Percentiles rank a stretch among this genome's conserved stretches.
Conservation (phyloP, 148 eudicot species). For the Drosera capensis region DNA sequence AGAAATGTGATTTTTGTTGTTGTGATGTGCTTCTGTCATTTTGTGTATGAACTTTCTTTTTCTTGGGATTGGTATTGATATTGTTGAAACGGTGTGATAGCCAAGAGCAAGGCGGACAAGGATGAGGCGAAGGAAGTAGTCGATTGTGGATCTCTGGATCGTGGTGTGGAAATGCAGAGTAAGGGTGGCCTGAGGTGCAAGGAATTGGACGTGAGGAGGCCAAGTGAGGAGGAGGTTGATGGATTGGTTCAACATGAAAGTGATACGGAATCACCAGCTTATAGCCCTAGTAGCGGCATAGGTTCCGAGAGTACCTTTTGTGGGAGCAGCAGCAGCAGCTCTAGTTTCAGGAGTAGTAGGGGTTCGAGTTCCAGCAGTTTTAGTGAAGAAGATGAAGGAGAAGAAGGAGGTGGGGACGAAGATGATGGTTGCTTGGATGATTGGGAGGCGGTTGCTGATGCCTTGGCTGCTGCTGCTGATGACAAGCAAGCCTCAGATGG, state of each 20-base stretch:
- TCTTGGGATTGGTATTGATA: not conserved
- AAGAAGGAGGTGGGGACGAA: slow-evolving; percentile 29
- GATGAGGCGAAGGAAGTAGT: slow-evolving; percentile 15
- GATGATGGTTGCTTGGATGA: slow-evolving; percentile 81
- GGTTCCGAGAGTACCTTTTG: slow-evolving; percentile 20
- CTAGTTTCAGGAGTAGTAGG: slow-evolving; percentile 35
- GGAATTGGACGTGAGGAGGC: slow-evolving; percentile 21
- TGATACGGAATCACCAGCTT: slow-evolving; percentile 45
- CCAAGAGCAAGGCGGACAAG: slow-evolving; percentile 26
- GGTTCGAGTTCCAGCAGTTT: slow-evolving; percentile 53
- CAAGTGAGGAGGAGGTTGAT: slow-evolving; percentile 20
- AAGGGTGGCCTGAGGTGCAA: slow-evolving; percentile 12
- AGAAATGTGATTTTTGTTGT: not conserved
- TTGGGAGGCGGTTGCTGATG: slow-evolving; percentile 93
- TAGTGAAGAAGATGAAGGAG: slow-evolving; percentile 48
- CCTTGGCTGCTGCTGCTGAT: slow-evolving; percentile 34
- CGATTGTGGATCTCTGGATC: slow-evolving; percentile 4
- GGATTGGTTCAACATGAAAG: slow-evolving; percentile 25
- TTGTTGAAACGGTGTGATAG: slow-evolving; percentile 9
- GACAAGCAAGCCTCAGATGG: slow-evolving; percentile 22
- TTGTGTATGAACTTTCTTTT: not conserved
- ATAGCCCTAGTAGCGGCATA: slow-evolving; percentile 48
- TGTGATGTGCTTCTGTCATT: not conserved
- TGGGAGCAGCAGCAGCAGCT: slow-evolving; percentile 41
- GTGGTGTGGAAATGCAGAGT: slow-evolving; percentile 2